A percentile compares a stretch with the other conserved stretches of the same genome.
Conservation (phyloP, 2,329 filamentous ascomycete genomes). For the Pochonia chlamydosporia region DNA sequence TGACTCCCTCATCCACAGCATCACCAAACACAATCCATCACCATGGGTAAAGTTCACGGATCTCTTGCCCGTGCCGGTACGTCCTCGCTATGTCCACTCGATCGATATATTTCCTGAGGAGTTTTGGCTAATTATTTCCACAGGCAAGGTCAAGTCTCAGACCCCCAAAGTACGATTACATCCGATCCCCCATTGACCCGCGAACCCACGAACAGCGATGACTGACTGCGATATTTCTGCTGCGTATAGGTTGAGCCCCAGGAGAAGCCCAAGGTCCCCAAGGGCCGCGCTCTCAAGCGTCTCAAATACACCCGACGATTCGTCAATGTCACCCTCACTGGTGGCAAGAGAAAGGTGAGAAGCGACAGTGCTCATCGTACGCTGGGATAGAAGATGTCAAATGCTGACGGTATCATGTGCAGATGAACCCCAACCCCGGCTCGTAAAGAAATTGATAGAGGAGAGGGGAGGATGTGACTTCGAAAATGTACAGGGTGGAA, state of each 20-base stretch:
- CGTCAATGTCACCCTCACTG: slow-evolving; percentile 95
- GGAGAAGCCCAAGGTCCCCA: slow-evolving; percentile 96
- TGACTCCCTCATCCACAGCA: slow-evolving; percentile 29
- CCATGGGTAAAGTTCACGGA: slow-evolving; percentile 91
- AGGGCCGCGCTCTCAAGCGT: slow-evolving; percentile 97
- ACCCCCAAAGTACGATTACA: slow-evolving; percentile 70
- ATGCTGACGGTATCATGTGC: slow-evolving; percentile 18
- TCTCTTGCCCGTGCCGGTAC: slow-evolving; percentile 79
- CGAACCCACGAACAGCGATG: slow-evolving; percentile 17
- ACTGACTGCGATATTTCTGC: slow-evolving; percentile 20
- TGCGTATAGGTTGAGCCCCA: slow-evolving; percentile 67
- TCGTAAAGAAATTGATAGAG: slow-evolving; percentile 41
- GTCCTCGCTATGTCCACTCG: slow-evolving; percentile 14
- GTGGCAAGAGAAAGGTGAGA: slow-evolving; percentile 94
- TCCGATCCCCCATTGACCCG: slow-evolving; percentile 8
- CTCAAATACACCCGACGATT: slow-evolving; percentile 95
- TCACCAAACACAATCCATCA: slow-evolving; percentile 37
- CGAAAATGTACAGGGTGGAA: slow-evolving; percentile 12
- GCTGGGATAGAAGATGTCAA: neutral
- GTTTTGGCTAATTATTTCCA: slow-evolving; percentile 32
- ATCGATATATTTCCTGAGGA: neutral
- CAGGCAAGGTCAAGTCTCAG: slow-evolving; percentile 97
- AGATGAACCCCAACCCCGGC: slow-evolving; percentile 88
- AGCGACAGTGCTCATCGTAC: neutral
- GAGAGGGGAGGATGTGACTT: slow-evolving; percentile 21